A percentile compares a stretch with the other conserved stretches of the same genome.
These are phyloP conservation scores for Leccinum angustisporum DNA, from an alignment of 1,284 basidiomycete genomes.

Conservation along the genomic window DNA sequence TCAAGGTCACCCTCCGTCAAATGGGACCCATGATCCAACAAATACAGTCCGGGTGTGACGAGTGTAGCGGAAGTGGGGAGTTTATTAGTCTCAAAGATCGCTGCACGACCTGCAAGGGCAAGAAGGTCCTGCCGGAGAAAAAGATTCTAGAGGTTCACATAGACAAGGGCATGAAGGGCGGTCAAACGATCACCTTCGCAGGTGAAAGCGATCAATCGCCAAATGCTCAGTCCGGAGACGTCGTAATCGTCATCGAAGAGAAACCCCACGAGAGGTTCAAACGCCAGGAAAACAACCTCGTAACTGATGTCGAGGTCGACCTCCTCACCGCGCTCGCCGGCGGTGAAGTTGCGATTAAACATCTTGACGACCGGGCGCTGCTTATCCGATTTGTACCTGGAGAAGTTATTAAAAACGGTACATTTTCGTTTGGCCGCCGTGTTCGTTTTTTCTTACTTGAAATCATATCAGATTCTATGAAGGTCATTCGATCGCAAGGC, in stretches of 20 bases:
- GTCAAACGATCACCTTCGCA: conserved; percentile 92
- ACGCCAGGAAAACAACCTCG: conserved; percentile 91
- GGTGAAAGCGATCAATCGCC: conserved; percentile 98
- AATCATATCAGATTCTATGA: conserved; percentile 67
- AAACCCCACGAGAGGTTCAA: conserved; percentile 92
- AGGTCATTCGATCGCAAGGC: conserved; percentile 92
- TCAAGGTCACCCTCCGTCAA: conserved; percentile 91
- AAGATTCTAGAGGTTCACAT: conserved; percentile 99
- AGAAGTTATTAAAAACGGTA: conserved; percentile 93
- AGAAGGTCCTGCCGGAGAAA: conserved; percentile 94
- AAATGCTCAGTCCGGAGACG: conserved; percentile 89
- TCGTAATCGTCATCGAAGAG: conserved; percentile 97
- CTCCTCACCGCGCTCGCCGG: conserved; percentile 93
- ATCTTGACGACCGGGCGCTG: conserved; percentile 91
- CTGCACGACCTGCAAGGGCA: conserved; percentile 93
- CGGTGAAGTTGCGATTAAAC: conserved; percentile 88
- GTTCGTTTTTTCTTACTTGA: conserved; percentile 6
- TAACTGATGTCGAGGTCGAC: conserved; percentile 88
- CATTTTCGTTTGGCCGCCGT: conserved; percentile 21
- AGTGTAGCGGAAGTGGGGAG: conserved; percentile 91
- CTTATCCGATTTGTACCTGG: conserved; percentile 86
- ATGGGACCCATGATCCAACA: conserved; percentile 99
- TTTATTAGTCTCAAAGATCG: conserved; percentile 93
- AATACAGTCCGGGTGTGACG: conserved; percentile 93
- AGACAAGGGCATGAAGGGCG: conserved; percentile 99